Evolutionary conservation across 2,329 filamentous ascomycete species (phyloP).

Genomic region (Diaporthe longicolla): DNA sequence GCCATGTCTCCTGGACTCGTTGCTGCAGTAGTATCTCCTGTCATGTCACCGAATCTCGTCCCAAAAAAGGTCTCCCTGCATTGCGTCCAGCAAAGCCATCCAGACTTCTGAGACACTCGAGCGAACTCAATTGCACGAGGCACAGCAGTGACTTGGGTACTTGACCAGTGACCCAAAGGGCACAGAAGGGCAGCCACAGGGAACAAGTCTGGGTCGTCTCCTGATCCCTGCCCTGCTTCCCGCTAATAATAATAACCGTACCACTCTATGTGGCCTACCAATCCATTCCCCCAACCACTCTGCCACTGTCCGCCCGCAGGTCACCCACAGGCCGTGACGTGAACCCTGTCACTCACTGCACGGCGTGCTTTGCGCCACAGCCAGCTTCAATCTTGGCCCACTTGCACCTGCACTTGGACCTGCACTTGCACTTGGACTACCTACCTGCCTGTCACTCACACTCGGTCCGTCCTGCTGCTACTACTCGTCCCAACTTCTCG

Average conservation of each 20-base stretch:
- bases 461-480: too few species aligned
- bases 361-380: slow-evolving; percentile 25
- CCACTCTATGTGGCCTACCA: neutral
- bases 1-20: neutral
- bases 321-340: slow-evolving; percentile 20
- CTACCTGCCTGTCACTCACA: too few species aligned
- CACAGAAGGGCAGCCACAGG: neutral
- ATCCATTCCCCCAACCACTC: neutral
- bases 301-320: neutral
- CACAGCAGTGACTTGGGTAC: neutral
- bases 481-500: slow-evolving; percentile 4
- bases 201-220: slow-evolving; percentile 12
- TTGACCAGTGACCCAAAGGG: neutral
- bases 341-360: slow-evolving; percentile 4
- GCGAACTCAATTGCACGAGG: slow-evolving; percentile 16
- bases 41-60: too few species aligned
- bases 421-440: neutral
- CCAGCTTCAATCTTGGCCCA: slow-evolving; percentile 36
- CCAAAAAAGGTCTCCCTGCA: neutral
- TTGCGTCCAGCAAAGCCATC: slow-evolving; percentile 12
- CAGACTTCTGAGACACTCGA: slow-evolving; percentile 20
- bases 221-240: slow-evolving; percentile 29
- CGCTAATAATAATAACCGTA: slow-evolving; percentile 19
- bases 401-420: neutral
- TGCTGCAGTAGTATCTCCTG: neutral